Evolutionary conservation across 495 filamentous ascomycete genomes (phyloP).

Genomic region (Hyaloscypha bicolor): DNA sequence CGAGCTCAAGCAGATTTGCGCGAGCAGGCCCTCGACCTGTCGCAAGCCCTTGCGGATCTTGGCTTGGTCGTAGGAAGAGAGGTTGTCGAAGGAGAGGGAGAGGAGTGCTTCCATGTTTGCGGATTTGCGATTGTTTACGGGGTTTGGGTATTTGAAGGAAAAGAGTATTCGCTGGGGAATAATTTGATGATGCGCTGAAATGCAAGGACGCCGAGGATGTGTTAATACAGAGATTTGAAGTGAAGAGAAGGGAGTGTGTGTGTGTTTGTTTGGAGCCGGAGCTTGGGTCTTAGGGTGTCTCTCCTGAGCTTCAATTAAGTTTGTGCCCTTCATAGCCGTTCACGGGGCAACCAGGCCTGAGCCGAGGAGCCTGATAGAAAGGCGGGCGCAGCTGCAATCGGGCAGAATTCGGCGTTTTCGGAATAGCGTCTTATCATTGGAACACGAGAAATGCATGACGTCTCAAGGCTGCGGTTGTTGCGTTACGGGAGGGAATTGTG

Average conservation of each 20-base stretch:
- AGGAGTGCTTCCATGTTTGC: conserved; percentile 83
- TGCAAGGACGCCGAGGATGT: conserved; percentile 27
- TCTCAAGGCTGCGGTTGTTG: neutral
- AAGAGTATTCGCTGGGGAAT: neutral
- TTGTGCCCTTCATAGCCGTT: conserved; percentile 11
- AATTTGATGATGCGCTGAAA: conserved; percentile 2
- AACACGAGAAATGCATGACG: conserved; percentile 5
- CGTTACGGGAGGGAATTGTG: neutral
- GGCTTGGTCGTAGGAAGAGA: conserved; percentile 85
- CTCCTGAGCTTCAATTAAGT: neutral
- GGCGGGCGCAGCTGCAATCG: neutral
- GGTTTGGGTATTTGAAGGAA: conserved; percentile 2
- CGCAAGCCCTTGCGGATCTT: conserved; percentile 93
- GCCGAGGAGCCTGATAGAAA: neutral
- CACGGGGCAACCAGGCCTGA: conserved; percentile 16
- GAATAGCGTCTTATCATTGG: neutral
- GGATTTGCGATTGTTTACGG: conserved; percentile 8
- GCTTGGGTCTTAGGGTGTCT: neutral
- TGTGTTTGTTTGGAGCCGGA: neutral
- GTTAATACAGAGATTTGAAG: conserved; percentile 33
- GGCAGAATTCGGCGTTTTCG: conserved; percentile 1
- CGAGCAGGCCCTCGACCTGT: conserved; percentile 93
- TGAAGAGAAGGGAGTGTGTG: conserved; percentile 19
- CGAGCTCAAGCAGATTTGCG: conserved; percentile 87
- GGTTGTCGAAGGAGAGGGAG: conserved; percentile 92